These are phyloP conservation scores for Coleophoma crateriformis DNA, from an alignment of 2,329 filamentous ascomycete genomes.

Conservation along the genomic window DNA sequence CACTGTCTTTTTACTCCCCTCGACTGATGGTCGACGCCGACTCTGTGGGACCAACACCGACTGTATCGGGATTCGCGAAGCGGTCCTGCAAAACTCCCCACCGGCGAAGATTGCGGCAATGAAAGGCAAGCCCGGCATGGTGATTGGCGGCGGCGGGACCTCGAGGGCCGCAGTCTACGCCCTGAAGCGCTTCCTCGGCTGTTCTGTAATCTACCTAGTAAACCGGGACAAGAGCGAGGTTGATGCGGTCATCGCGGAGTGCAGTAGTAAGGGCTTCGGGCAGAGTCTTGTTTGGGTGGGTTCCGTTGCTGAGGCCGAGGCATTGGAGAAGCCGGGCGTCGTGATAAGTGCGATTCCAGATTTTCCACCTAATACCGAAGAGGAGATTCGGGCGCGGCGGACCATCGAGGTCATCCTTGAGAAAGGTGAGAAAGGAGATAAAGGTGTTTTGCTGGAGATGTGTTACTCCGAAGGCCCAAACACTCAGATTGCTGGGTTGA, in stretches of 20 bases:
- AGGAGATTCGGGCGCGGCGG: slow-evolving; percentile 53
- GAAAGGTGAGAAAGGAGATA: slow-evolving; percentile 23
- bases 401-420: slow-evolving; percentile 30
- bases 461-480: slow-evolving; percentile 23
- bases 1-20: slow-evolving; percentile 62
- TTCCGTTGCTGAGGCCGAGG: slow-evolving; percentile 52
- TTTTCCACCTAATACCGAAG: slow-evolving; percentile 59
- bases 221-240: slow-evolving; percentile 69
- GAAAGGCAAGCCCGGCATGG: slow-evolving; percentile 59
- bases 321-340: slow-evolving; percentile 54
- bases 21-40: slow-evolving; percentile 19
- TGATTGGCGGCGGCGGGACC: slow-evolving; percentile 74
- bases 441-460: slow-evolving; percentile 23
- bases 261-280: slow-evolving; percentile 52
- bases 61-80: slow-evolving; percentile 70
- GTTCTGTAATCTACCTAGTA: slow-evolving; percentile 67
- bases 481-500: slow-evolving; percentile 17
- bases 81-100: slow-evolving; percentile 54
- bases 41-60: slow-evolving; percentile 78
- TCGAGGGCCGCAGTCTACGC: slow-evolving; percentile 75
- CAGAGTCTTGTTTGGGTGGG: slow-evolving; percentile 55
- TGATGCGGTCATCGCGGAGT: slow-evolving; percentile 60
- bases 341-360: slow-evolving; percentile 74
- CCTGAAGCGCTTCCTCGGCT: slow-evolving; percentile 63
- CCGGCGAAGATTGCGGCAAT: slow-evolving; percentile 38